phyloP scores from a whole-genome alignment of 371 early-diverging fungal species.

The Mucor racemosus region DNA sequence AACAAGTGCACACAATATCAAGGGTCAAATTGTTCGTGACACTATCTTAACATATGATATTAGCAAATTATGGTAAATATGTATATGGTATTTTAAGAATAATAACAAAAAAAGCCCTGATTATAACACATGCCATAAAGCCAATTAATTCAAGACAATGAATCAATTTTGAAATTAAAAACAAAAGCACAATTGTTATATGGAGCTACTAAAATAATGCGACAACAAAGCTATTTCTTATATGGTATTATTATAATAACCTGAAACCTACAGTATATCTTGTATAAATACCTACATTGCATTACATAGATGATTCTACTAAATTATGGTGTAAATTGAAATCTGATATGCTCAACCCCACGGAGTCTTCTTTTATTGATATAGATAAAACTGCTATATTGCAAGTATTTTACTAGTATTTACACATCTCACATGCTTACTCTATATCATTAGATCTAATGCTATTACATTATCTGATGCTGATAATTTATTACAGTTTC shows the following conservation, averaged over 20 bases:
- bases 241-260: constrained; percentile 13
- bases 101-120: no score
- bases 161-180: neutral
- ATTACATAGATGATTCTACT: constrained; percentile 14
- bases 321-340: constrained; percentile 3
- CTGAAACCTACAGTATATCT: no score
- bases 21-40: neutral
- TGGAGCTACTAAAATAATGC: constrained; percentile 20
- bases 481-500: constrained; percentile 13
- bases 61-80: constrained; percentile 22
- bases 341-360: neutral
- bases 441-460: neutral
- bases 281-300: neutral
- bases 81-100: neutral
- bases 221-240: constrained; percentile 13
- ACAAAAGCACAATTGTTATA: constrained; percentile 13
- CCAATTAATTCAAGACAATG: neutral
- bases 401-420: neutral
- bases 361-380: neutral
- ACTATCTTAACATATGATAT: constrained; percentile 15
- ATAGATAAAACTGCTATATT: neutral
- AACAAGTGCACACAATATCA: neutral
- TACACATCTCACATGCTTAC: neutral
- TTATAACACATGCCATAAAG: neutral
- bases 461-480: constrained; percentile 14